phyloP scores from a whole-genome alignment of 2,329 filamentous ascomycete species.

The Pseudogymnoascus sp. region DNA sequence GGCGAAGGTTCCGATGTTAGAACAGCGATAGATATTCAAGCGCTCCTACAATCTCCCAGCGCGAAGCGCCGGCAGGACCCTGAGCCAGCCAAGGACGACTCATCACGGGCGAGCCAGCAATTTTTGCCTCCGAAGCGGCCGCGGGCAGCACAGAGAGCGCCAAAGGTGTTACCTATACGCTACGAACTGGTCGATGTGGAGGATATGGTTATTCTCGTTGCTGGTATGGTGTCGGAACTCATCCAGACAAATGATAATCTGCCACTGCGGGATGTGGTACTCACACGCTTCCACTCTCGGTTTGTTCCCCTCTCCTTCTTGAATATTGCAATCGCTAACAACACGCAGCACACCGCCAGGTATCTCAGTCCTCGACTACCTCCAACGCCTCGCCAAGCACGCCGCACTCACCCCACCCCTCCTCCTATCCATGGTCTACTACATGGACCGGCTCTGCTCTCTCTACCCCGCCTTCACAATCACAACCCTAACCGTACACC shows the following conservation, averaged over 20 bases:
- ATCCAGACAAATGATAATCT: constrained; percentile 88
- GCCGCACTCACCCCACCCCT: constrained; percentile 89
- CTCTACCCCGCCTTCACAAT: constrained; percentile 94
- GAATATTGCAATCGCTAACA: neutral
- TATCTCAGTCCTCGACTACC: constrained; percentile 90
- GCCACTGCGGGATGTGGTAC: constrained; percentile 73
- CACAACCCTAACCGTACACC: constrained; percentile 91
- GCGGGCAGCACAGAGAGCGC: constrained; percentile 42
- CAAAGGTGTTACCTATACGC: constrained; percentile 57
- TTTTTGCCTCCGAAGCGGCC: constrained; percentile 42
- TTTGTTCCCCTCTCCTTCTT: constrained; percentile 31
- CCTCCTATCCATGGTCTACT: constrained; percentile 97
- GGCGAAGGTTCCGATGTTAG: neutral
- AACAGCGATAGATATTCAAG: constrained; percentile 4
- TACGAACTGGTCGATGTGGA: constrained; percentile 80
- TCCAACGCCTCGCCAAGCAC: constrained; percentile 86
- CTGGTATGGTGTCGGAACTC: constrained; percentile 91
- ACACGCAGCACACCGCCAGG: constrained; percentile 62
- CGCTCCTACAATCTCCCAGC: neutral
- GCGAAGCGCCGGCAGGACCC: constrained; percentile 5
- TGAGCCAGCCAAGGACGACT: neutral
- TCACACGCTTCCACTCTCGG: constrained; percentile 95
- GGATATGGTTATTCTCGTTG: constrained; percentile 83
- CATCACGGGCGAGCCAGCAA: neutral
- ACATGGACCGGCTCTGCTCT: constrained; percentile 89